These are phyloP conservation scores for Apostasia shenzhenica DNA, from an alignment of 106 monocot species.

Conservation along the genomic window DNA sequence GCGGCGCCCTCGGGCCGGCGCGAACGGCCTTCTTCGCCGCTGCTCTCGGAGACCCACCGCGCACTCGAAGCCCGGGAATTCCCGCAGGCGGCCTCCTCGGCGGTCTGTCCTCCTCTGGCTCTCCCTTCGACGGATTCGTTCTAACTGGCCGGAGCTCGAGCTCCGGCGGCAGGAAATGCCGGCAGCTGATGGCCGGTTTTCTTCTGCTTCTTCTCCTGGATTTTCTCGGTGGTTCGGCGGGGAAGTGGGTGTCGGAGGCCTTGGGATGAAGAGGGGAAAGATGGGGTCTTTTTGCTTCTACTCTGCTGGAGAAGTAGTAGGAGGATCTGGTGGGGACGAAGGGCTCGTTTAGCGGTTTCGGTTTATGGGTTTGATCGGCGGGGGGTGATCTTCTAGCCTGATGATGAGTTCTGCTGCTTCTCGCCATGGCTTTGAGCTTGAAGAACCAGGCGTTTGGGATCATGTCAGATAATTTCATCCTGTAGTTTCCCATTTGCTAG, in stretches of 20 bases:
- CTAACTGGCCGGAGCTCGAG: constrained; percentile 6
- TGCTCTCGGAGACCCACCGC: constrained; percentile 4
- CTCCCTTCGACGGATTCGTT: constrained; percentile 6
- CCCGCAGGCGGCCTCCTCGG: not conserved
- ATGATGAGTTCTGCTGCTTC: not conserved
- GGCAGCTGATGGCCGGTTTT: not conserved
- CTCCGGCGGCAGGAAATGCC: not conserved
- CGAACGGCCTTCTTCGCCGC: not conserved
- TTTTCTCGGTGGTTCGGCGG: constrained; percentile 8
- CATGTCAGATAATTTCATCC: constrained; percentile 72
- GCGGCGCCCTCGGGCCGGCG: not conserved
- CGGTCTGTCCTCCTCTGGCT: not conserved
- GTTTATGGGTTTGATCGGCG: not conserved
- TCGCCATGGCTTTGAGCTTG: constrained; percentile 66
- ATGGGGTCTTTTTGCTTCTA: constrained; percentile 8
- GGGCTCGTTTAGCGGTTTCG: not conserved
- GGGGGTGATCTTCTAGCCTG: not conserved
- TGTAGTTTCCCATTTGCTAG: constrained; percentile 53
- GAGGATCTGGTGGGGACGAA: constrained; percentile 16
- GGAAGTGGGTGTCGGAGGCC: constrained; percentile 13
- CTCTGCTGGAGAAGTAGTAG: constrained; percentile 26
- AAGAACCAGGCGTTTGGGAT: constrained; percentile 88
- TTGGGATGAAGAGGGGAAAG: constrained; percentile 15
- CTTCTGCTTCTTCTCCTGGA: not conserved
- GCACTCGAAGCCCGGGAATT: constrained; percentile 6